Base-by-base conservation (phyloP, 371 early-diverging fungal species). In the Mortierella sp. region DNA sequence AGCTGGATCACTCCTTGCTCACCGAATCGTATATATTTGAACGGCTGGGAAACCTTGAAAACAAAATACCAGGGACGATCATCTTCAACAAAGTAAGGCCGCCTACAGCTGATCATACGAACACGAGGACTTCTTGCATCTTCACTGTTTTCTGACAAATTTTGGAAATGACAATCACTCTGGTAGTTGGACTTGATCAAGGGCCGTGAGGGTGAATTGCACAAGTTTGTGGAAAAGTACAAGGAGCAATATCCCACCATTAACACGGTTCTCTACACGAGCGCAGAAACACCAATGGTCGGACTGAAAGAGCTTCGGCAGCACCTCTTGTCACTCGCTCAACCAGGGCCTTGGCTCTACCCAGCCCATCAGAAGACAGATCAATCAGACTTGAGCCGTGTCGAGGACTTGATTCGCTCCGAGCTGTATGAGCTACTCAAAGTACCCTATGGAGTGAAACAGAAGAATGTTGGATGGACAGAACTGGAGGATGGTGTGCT, bases 381-480 rank as follows among this genome's bases (percentile, higher is more conserved):
- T 48, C 87, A 88, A 86, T 70, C 91, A 3, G 87, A 85, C 50
- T 69, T 90, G 61, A 83, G 83, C 45, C 84, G 85, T 3, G 91
- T 91, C 1, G 92, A 91, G 64, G 93, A 92, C 58, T 67, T 89
- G 41, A 88, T 93, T 63, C 86, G 93, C 26, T 87, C 88, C 3
- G 89, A 91, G 58, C 82, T 93, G 58, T 91, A 87, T 59, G 84
- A 80, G 24, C 76, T 83, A 0, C 64, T 92, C 43, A 86, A 91
- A 65, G 64, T 92, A 31, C 93, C 93, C 1, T 93, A 93, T 63
- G 80, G 78, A 41, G 59, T 93, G 19, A 84, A 80, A 39, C 88
- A 86, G 54, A 81, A 86, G 53, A 93, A 91, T 50, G 83, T 82
- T 1, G 89, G 88, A 21, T 93, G 93, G 93, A 86, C 87, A 14